Conservation (phyloP, 164 flowering plant species). For the Pachysandra terminalis region DNA sequence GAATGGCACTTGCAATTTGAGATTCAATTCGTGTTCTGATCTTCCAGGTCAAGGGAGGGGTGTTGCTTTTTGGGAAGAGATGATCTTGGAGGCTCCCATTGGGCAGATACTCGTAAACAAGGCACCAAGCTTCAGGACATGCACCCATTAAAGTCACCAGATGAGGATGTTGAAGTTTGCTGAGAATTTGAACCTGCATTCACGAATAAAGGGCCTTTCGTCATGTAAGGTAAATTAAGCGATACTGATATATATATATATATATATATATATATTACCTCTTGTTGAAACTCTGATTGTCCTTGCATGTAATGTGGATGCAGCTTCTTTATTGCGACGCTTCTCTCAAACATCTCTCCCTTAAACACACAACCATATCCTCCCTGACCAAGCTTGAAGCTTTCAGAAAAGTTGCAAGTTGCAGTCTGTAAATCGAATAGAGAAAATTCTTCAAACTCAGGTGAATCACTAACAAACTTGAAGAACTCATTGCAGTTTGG, state of each 20-base stretch:
- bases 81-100: conserved; percentile 63
- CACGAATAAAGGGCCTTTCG: too few relatives aligned
- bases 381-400: conserved; percentile 68
- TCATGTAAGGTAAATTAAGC: too few relatives aligned
- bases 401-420: conserved; percentile 77
- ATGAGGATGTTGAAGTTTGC: conserved; percentile 71
- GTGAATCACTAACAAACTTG: conserved; percentile 24
- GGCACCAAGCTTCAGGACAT: conserved; percentile 71
- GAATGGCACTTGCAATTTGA: conserved; percentile 65
- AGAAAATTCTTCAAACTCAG: conserved; percentile 51
- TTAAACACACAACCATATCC: conserved; percentile 66
- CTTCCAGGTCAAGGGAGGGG: conserved; percentile 61
- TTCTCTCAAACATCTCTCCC: conserved; percentile 67
- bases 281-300: conserved; percentile 59
- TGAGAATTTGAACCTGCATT: conserved; percentile 62
- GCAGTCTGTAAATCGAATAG: conserved; percentile 61
- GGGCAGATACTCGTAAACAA: conserved; percentile 73
- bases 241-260: too few relatives aligned
- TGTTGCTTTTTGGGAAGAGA: conserved; percentile 41
- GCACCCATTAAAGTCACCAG: conserved; percentile 65
- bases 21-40: conserved; percentile 49
- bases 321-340: conserved; percentile 72
- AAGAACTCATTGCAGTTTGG: conserved; percentile 19
- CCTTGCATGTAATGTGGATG: conserved; percentile 54
- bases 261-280: too few relatives aligned